phyloP scores from a whole-genome alignment of 1,284 basidiomycete genomes.

The Sutorius eximius region DNA sequence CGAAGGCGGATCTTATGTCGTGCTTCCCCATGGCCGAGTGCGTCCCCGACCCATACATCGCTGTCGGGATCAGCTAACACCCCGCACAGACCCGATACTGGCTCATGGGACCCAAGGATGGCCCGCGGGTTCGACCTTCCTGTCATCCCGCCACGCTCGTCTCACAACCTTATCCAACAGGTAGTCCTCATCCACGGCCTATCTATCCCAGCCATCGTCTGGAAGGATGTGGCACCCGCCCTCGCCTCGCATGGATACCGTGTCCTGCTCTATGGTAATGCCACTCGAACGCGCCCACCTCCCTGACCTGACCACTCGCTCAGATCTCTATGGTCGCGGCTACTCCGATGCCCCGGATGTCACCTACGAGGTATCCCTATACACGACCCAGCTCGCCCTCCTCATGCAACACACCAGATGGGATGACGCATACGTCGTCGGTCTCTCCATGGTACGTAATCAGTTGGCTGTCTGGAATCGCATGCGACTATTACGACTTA shows the following conservation, averaged over 20 bases:
- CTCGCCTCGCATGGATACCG: constrained; percentile 66
- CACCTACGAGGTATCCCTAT: constrained; percentile 61
- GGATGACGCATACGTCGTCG: constrained; percentile 62
- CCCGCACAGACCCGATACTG: constrained; percentile 62
- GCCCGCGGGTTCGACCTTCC: constrained; percentile 52
- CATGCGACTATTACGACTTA: constrained; percentile 27
- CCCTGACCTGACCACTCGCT: constrained; percentile 3
- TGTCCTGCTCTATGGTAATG: constrained; percentile 68
- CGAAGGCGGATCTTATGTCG: constrained; percentile 62
- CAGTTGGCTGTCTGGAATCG: background rate
- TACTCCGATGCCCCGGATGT: constrained; percentile 75
- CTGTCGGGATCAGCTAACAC: background rate
- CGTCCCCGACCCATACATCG: background rate
- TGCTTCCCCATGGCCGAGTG: constrained; percentile 61
- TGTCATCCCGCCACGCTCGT: background rate
- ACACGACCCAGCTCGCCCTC: constrained; percentile 75
- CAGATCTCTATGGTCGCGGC: constrained; percentile 77
- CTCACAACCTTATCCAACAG: constrained; percentile 36
- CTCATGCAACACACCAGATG: constrained; percentile 75
- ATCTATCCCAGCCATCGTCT: constrained; percentile 73
- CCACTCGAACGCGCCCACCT: background rate
- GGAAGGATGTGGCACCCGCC: constrained; percentile 67
- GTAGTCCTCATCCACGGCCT: constrained; percentile 76
- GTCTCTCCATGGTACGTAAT: constrained; percentile 59
- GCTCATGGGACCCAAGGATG: constrained; percentile 68